These are phyloP conservation scores for Elongisporangium anandrum DNA, from an alignment of 352 stramenopile species.

Conservation along the genomic window DNA sequence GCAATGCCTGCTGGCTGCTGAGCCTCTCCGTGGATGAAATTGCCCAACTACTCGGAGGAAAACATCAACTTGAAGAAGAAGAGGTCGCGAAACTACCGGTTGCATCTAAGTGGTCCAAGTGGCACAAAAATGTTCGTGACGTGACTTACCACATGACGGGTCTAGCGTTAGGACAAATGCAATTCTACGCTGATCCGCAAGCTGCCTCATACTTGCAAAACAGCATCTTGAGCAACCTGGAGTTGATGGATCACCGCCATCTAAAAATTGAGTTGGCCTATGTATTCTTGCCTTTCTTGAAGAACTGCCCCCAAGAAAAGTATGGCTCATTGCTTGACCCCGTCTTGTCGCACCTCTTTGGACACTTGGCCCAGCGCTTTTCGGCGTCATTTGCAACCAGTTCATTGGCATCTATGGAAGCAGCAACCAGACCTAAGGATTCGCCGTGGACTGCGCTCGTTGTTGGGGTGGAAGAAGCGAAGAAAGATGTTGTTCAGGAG, in stretches of 20 bases:
- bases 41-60: constrained; percentile 66
- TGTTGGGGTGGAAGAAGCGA: constrained; percentile 60
- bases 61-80: constrained; percentile 70
- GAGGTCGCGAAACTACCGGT: constrained; percentile 43
- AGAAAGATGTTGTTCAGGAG: constrained; percentile 60
- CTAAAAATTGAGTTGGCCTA: constrained; percentile 64
- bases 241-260: constrained; percentile 71
- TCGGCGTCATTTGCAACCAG: constrained; percentile 29
- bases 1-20: constrained; percentile 58
- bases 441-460: constrained; percentile 47
- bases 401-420: constrained; percentile 3
- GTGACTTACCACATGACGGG: constrained; percentile 76
- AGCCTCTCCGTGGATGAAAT: constrained; percentile 73
- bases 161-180: constrained; percentile 40
- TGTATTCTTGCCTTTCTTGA: constrained; percentile 69
- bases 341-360: constrained; percentile 43
- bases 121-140: constrained; percentile 79
- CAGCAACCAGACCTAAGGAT: constrained; percentile 15
- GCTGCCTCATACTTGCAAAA: constrained; percentile 38
- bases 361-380: constrained; percentile 57
- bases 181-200: constrained; percentile 52
- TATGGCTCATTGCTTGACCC: constrained; percentile 62
- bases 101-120: constrained; percentile 65
- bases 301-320: constrained; percentile 52
- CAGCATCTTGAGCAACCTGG: constrained; percentile 58